Conservation (phyloP, 108 stramenopile species). For the Pseudonitzschia pungens region DNA sequence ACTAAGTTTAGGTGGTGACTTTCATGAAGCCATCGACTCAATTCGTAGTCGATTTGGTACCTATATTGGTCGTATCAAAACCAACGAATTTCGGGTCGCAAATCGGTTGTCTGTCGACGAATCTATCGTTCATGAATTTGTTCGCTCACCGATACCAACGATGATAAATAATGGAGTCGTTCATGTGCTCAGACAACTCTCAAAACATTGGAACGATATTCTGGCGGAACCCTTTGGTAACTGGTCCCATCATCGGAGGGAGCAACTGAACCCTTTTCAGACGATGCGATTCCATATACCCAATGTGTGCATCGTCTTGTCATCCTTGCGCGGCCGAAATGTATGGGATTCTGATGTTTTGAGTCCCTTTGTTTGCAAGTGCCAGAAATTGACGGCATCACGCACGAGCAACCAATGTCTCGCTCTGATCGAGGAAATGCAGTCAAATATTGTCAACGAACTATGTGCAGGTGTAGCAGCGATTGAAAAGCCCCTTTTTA, state of each 20-base stretch:
- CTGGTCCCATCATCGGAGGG: constrained; percentile 43
- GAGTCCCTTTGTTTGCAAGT: constrained; percentile 36
- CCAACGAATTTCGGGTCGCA: constrained; percentile 32
- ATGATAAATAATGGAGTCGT: constrained; percentile 47
- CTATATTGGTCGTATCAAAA: constrained; percentile 30
- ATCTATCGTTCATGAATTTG: constrained; percentile 37
- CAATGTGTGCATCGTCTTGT: constrained; percentile 27
- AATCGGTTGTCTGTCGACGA: constrained; percentile 43
- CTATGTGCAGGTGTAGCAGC: constrained; percentile 31
- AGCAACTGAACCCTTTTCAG: constrained; percentile 46
- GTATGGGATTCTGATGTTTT: constrained; percentile 33
- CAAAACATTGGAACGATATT: constrained; percentile 45
- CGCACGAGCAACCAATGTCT: constrained; percentile 13
- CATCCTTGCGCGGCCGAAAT: constrained; percentile 40
- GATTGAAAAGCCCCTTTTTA: constrained; percentile 19
- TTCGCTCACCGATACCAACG: constrained; percentile 30
- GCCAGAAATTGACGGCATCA: constrained; percentile 32
- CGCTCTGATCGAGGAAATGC: constrained; percentile 24
- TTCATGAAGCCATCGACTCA: constrained; percentile 28
- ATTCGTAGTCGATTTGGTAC: constrained; percentile 46
- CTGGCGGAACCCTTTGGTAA: constrained; percentile 29
- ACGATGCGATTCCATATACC: constrained; percentile 46
- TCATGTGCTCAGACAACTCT: constrained; percentile 32
- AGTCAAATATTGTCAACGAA: constrained; percentile 21
- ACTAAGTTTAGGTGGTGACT: constrained; percentile 34